These are phyloP conservation scores for Ogataea chonburiensis DNA, from an alignment of 805 yeast genomes.

Conservation along the genomic window DNA sequence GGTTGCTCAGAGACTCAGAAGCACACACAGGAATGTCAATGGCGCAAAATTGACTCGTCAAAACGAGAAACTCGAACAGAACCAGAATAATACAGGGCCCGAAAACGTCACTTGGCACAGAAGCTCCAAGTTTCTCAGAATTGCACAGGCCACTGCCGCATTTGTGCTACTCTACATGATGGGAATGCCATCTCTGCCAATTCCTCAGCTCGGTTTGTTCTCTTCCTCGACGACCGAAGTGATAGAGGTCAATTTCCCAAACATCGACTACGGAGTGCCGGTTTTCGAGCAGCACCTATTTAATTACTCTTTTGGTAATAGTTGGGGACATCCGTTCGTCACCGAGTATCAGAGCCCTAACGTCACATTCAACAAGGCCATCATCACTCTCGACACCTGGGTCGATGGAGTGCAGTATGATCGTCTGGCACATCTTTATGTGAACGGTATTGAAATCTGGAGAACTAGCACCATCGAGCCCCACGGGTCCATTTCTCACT, in stretches of 20 bases:
- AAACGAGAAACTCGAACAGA: constrained; percentile 1
- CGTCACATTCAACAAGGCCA: constrained; percentile 49
- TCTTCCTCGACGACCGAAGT: too few species aligned
- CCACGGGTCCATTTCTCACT: constrained; percentile 45
- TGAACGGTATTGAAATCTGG: constrained; percentile 71
- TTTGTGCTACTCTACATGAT: too few species aligned
- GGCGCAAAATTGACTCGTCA: too few species aligned
- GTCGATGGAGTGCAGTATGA: constrained; percentile 64
- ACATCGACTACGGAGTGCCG: constrained; percentile 32
- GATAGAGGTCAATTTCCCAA: constrained; percentile 34
- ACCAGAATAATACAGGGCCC: constrained; percentile 8
- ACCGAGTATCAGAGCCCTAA: constrained; percentile 45
- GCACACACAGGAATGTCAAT: too few species aligned
- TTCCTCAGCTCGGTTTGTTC: too few species aligned
- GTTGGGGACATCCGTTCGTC: constrained; percentile 58
- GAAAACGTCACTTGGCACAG: too few species aligned
- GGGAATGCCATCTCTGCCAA: too few species aligned
- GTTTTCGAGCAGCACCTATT: constrained; percentile 43
- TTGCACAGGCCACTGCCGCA: too few species aligned
- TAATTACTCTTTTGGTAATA: constrained; percentile 51
- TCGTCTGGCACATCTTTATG: constrained; percentile 60
- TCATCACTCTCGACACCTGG: constrained; percentile 50
- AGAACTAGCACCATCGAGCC: constrained; percentile 87
- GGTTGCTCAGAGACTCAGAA: constrained; percentile 6
- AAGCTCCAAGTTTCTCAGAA: too few species aligned